Conservation (phyloP, 2,329 filamentous ascomycete species). For the Clonostachys rhizophaga region DNA sequence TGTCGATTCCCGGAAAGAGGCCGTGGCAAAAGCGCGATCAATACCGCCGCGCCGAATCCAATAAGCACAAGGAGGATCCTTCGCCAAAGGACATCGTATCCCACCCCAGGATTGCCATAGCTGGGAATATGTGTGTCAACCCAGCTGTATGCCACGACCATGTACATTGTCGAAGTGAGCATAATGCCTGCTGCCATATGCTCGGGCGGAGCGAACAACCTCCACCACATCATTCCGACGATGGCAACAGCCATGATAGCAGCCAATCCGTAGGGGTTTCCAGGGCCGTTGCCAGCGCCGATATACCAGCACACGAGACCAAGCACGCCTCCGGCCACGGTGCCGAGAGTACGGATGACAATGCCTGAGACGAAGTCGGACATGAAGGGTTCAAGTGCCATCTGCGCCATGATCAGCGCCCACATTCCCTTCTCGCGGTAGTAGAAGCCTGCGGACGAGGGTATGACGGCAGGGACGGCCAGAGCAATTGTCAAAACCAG, state of each 20-base stretch:
- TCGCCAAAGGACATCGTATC: slow-evolving; percentile 43
- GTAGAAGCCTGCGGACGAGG: slow-evolving; percentile 38
- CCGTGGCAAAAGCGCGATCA: slow-evolving; percentile 39
- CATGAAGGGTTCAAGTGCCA: slow-evolving; percentile 40
- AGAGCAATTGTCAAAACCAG: slow-evolving; percentile 38
- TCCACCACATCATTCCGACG: slow-evolving; percentile 24
- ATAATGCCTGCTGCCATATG: slow-evolving; percentile 21
- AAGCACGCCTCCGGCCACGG: slow-evolving; percentile 38
- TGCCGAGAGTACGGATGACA: slow-evolving; percentile 31
- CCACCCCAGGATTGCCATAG: slow-evolving; percentile 40
- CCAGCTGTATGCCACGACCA: slow-evolving; percentile 42
- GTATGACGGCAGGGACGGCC: slow-evolving; percentile 33
- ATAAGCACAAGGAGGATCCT: slow-evolving; percentile 36
- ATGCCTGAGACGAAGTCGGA: slow-evolving; percentile 43
- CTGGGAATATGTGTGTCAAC: slow-evolving; percentile 31
- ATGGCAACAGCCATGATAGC: slow-evolving; percentile 34
- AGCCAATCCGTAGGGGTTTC: slow-evolving; percentile 44
- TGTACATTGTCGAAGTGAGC: slow-evolving; percentile 27
- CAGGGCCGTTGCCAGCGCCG: slow-evolving; percentile 37
- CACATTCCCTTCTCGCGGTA: slow-evolving; percentile 47
- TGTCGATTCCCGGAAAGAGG: slow-evolving; percentile 40
- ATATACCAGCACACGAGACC: slow-evolving; percentile 46
- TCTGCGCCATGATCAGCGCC: slow-evolving; percentile 46
- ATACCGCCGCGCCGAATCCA: slow-evolving; percentile 32
- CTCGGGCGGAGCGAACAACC: slow-evolving; percentile 21